Percentiles rank a stretch among this genome's conserved stretches.
Conservation (phyloP, 352 stramenopile genomes). For the Phytophthora syringae region DNA sequence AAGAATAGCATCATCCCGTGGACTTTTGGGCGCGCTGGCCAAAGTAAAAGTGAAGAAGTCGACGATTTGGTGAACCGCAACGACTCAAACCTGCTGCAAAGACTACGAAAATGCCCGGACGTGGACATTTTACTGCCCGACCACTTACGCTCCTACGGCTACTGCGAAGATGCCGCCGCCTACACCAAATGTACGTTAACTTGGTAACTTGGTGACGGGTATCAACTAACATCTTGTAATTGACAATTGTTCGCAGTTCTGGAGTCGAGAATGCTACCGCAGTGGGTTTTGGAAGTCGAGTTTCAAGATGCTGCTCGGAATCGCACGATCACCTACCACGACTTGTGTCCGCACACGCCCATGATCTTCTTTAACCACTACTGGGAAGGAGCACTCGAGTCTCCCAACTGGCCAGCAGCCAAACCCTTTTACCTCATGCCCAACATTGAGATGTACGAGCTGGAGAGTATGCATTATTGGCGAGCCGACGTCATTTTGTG, state of each 20-base stretch:
- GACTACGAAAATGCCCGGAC: constrained; percentile 53
- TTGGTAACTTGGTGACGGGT: not conserved
- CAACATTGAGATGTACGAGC: constrained; percentile 57
- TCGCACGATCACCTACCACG: constrained; percentile 42
- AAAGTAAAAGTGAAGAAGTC: constrained; percentile 7
- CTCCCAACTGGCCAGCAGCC: constrained; percentile 23
- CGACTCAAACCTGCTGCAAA: constrained; percentile 45
- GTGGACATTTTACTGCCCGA: constrained; percentile 59
- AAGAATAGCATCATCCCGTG: constrained; percentile 52
- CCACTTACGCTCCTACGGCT: constrained; percentile 47
- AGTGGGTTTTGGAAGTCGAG: constrained; percentile 35
- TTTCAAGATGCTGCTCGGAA: constrained; percentile 26
- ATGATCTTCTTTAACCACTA: constrained; percentile 57
- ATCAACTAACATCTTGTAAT: not conserved
- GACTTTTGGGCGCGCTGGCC: constrained; percentile 46
- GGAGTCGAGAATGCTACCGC: constrained; percentile 41
- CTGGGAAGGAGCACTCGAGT: constrained; percentile 31
- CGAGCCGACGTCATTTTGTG: constrained; percentile 45
- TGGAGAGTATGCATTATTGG: constrained; percentile 41
- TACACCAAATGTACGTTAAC: constrained; percentile 61
- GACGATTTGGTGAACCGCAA: constrained; percentile 33
- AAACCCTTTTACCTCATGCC: constrained; percentile 50
- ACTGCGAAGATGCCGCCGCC: constrained; percentile 66
- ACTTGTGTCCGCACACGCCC: constrained; percentile 46
- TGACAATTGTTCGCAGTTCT: constrained; percentile 25